A percentile compares a stretch with the other conserved stretches of the same genome.
Conservation (phyloP, 1,284 basidiomycete genomes). For the Pulveroboletus sp. region DNA sequence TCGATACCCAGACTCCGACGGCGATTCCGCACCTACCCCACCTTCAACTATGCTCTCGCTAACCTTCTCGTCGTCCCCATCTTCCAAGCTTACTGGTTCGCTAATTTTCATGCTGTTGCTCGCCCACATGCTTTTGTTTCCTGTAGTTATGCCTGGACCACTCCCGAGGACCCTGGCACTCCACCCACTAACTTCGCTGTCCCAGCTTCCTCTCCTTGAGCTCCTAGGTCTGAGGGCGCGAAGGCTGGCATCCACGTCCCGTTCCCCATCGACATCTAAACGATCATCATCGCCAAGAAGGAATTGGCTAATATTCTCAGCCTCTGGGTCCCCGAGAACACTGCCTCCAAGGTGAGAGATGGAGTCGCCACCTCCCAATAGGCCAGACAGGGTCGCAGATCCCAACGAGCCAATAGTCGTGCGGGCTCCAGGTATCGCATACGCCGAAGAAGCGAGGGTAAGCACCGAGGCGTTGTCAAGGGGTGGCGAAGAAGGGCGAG, state of each 20-base stretch:
- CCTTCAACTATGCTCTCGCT: slow-evolving; percentile 15
- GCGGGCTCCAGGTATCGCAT: slow-evolving; percentile 62
- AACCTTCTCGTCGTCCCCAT: slow-evolving; percentile 33
- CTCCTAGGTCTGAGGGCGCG: slow-evolving; percentile 77
- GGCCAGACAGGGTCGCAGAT: slow-evolving; percentile 52
- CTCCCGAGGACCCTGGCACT: slow-evolving; percentile 61
- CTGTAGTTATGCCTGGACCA: slow-evolving; percentile 44
- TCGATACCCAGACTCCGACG: slow-evolving; percentile 11
- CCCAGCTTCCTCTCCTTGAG: slow-evolving; percentile 81
- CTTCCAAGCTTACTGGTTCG: slow-evolving; percentile 43
- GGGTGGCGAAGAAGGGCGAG: slow-evolving; percentile 86
- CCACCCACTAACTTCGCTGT: slow-evolving; percentile 80
- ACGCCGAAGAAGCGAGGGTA: slow-evolving; percentile 91
- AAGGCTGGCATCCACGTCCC: slow-evolving; percentile 76
- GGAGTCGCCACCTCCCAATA: slow-evolving; percentile 59
- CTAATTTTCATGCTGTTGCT: slow-evolving; percentile 59
- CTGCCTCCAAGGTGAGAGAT: slow-evolving; percentile 68
- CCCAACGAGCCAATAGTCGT: slow-evolving; percentile 42
- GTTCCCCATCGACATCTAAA: slow-evolving; percentile 51
- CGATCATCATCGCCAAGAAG: slow-evolving; percentile 61
- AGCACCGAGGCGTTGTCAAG: slow-evolving; percentile 89
- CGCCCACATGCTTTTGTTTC: slow-evolving; percentile 58
- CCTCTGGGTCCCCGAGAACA: slow-evolving; percentile 50
- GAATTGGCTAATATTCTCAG: slow-evolving; percentile 68
- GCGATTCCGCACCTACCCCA: slow-evolving; percentile 6